These are phyloP conservation scores for Isochrysis galbana DNA, from an alignment of 78 protist genomes.

Conservation along the genomic window DNA sequence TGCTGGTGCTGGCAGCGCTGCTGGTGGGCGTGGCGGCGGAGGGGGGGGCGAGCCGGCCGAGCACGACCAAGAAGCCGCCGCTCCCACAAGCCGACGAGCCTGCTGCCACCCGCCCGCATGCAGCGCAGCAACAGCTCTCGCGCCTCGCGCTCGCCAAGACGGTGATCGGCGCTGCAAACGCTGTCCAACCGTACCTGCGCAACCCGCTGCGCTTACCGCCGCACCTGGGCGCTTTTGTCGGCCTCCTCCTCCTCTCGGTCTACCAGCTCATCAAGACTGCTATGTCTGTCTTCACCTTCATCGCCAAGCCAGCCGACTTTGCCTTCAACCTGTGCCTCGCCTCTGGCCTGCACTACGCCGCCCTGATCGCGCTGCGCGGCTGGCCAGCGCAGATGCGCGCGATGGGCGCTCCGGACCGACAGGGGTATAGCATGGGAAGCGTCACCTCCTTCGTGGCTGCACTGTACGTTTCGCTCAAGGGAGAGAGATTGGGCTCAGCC, in stretches of 20 bases:
- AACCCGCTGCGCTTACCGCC: not conserved
- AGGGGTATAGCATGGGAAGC: not conserved
- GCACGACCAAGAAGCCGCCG: no score
- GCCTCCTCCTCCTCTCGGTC: not conserved
- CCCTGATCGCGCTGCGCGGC: not conserved
- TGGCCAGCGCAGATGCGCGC: not conserved
- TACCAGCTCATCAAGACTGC: not conserved
- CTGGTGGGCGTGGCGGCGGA: no score
- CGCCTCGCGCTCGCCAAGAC: not conserved
- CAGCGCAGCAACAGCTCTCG: no score
- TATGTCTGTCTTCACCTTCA: not conserved
- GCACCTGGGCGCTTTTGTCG: not conserved
- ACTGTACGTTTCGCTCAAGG: not conserved
- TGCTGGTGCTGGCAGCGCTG: no score
- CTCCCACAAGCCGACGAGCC: no score
- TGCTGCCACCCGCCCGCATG: no score
- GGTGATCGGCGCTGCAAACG: not conserved
- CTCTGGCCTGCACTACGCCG: not conserved
- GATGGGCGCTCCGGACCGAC: not conserved
- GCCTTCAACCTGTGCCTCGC: not conserved
- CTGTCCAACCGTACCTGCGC: not conserved
- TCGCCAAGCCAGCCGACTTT: not conserved
- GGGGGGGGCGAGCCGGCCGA: no score
- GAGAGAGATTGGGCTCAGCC: not conserved
- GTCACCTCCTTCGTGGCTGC: not conserved